Conservation (phyloP, 768 basidiomycete genomes). For the Tephrocybe sp. region DNA sequence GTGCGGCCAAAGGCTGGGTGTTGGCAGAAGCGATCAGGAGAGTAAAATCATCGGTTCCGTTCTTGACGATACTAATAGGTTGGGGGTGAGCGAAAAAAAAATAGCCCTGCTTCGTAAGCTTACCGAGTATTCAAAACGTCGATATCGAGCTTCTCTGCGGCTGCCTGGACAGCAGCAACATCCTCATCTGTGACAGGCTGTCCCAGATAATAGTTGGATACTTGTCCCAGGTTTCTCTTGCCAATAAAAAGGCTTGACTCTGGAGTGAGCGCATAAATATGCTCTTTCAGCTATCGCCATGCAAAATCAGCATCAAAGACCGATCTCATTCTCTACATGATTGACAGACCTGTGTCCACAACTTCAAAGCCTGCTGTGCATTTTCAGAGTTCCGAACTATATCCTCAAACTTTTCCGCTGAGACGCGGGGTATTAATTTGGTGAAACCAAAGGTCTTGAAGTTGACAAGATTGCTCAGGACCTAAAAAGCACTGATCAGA, state of each 20-base stretch:
- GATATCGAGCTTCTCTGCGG: conserved; percentile 72
- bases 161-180: conserved; percentile 70
- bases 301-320: not conserved
- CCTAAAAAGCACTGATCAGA: conserved; percentile 25
- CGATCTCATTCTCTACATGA: no score
- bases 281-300: conserved; percentile 55
- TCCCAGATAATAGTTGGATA: conserved; percentile 86
- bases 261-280: conserved; percentile 69
- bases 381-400: conserved; percentile 64
- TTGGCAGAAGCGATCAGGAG: conserved; percentile 74
- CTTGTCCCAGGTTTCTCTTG: conserved; percentile 72
- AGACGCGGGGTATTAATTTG: conserved; percentile 77
- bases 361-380: conserved; percentile 44
- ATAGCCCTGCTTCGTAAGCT: not conserved
- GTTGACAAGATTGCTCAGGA: conserved; percentile 65
- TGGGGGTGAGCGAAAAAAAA: not conserved
- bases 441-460: conserved; percentile 83
- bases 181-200: conserved; percentile 72
- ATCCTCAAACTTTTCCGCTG: conserved; percentile 56
- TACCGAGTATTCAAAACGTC: conserved; percentile 84
- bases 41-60: conserved; percentile 56
- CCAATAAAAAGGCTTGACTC: conserved; percentile 73
- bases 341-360: conserved; percentile 58
- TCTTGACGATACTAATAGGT: conserved; percentile 64
- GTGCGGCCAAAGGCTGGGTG: conserved; percentile 32